Percentiles rank a stretch among this genome's conserved stretches.
phyloP scores from a whole-genome alignment of 2,329 filamentous ascomycete species.

The Fusarium sororula region DNA sequence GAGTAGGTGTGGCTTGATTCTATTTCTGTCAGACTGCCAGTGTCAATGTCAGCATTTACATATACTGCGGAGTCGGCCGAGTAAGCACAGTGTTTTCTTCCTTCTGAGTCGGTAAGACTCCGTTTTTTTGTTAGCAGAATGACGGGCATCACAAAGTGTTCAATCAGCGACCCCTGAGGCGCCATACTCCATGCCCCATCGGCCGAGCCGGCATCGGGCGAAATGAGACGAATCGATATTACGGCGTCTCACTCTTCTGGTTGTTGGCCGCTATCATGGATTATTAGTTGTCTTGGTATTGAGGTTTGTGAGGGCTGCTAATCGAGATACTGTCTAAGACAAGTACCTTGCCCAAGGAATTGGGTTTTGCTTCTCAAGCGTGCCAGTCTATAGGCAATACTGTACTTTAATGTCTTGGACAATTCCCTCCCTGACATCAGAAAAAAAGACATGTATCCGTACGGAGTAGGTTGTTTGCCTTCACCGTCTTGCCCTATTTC shows the following conservation, averaged over 20 bases:
- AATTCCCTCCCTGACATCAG: constrained; percentile 10
- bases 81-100: constrained; percentile 29
- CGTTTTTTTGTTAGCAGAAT: constrained; percentile 15
- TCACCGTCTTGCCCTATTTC: constrained; percentile 25
- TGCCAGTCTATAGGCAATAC: neutral
- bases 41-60: constrained; percentile 15
- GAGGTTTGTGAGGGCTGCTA: constrained; percentile 14
- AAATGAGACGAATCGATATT: constrained; percentile 25
- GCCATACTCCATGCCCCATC: constrained; percentile 31
- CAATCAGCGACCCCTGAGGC: constrained; percentile 29
- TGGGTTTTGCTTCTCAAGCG: constrained; percentile 19
- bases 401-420: neutral
- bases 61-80: constrained; percentile 32
- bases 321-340: constrained; percentile 9
- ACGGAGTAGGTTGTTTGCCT: neutral
- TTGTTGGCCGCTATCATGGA: constrained; percentile 10
- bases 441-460: neutral
- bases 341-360: constrained; percentile 10
- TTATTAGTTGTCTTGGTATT: constrained; percentile 32
- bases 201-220: constrained; percentile 33
- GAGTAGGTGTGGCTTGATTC: constrained; percentile 3
- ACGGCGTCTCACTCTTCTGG: constrained; percentile 6
- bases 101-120: constrained; percentile 15
- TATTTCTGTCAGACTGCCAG: constrained; percentile 1
- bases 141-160: constrained; percentile 21